Evolutionary conservation across 768 basidiomycete genomes (phyloP).

Genomic region (Boletus rubropictus): DNA sequence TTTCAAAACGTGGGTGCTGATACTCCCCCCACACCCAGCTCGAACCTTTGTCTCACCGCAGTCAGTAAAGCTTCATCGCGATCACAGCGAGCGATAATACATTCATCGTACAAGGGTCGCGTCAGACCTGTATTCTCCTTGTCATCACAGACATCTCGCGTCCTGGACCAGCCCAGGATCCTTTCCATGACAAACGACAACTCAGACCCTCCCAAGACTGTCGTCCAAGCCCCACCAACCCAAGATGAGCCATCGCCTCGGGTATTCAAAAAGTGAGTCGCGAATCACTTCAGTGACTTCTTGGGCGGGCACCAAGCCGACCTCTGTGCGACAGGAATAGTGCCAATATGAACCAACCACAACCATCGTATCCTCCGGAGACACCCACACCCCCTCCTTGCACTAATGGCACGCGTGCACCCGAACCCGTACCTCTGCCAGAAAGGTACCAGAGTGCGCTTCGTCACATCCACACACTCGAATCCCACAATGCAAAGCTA

Average conservation of each 20-base stretch:
- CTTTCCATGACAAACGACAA: slow-evolving; percentile 8
- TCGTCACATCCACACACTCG: slow-evolving; percentile 30
- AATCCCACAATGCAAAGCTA: slow-evolving; percentile 30
- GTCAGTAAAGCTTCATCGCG: slow-evolving; percentile 1
- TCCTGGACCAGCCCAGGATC: neutral
- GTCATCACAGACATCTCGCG: neutral
- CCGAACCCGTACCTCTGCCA: slow-evolving; percentile 38
- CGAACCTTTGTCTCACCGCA: neutral
- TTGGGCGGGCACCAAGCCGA: neutral
- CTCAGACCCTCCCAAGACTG: neutral
- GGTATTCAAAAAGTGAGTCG: slow-evolving; percentile 11
- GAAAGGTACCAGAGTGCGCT: slow-evolving; percentile 20
- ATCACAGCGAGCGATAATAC: neutral
- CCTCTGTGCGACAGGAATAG: slow-evolving; percentile 3
- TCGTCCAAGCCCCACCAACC: slow-evolving; percentile 14
- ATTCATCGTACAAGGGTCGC: slow-evolving; percentile 5
- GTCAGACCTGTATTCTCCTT: neutral
- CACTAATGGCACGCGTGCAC: slow-evolving; percentile 36
- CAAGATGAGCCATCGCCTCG: neutral
- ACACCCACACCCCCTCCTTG: slow-evolving; percentile 5
- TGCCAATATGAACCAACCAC: neutral
- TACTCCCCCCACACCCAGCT: no score
- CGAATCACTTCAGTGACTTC: neutral
- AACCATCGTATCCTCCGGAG: neutral
- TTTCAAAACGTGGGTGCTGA: no score